These are phyloP conservation scores for Guadua angustifolia DNA, from an alignment of 176 grass and related monocot genomes.

Conservation along the genomic window DNA sequence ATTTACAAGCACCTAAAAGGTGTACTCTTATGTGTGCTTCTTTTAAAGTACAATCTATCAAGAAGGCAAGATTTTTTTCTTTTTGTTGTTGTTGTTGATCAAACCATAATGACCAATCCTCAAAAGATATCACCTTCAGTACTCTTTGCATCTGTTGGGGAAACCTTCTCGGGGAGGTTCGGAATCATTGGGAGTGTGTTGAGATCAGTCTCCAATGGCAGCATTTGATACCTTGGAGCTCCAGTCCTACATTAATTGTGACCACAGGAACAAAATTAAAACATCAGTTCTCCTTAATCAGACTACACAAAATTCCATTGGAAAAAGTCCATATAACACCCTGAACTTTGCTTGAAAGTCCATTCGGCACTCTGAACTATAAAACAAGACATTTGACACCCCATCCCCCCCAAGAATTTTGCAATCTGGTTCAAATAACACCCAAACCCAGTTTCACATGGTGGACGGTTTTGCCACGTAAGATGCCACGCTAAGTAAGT, in stretches of 20 bases:
- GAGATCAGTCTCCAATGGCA: slow-evolving; percentile 92
- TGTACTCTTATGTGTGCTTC: slow-evolving; percentile 9
- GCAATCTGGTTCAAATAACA: too few species aligned
- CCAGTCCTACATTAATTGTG: slow-evolving; percentile 61
- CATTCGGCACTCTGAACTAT: too few species aligned
- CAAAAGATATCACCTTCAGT: slow-evolving; percentile 66
- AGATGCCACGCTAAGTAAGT: too few species aligned
- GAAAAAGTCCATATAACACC: too few species aligned
- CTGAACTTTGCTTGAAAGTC: too few species aligned
- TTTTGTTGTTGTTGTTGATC: too few species aligned
- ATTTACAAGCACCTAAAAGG: background rate
- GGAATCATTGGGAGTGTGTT: slow-evolving; percentile 77
- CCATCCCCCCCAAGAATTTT: too few species aligned
- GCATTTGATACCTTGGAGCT: slow-evolving; percentile 97
- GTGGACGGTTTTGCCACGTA: too few species aligned
- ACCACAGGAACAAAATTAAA: slow-evolving; percentile 30
- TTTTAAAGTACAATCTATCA: background rate
- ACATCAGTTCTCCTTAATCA: slow-evolving; percentile 3
- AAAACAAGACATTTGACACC: too few species aligned
- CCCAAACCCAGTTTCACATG: too few species aligned
- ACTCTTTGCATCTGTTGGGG: slow-evolving; percentile 59
- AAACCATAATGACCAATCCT: background rate
- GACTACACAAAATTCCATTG: background rate
- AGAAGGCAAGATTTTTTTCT: background rate
- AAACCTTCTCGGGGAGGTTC: slow-evolving; percentile 74